phyloP scores from a whole-genome alignment of 2,329 filamentous ascomycete species.

The Apiospora hydei region DNA sequence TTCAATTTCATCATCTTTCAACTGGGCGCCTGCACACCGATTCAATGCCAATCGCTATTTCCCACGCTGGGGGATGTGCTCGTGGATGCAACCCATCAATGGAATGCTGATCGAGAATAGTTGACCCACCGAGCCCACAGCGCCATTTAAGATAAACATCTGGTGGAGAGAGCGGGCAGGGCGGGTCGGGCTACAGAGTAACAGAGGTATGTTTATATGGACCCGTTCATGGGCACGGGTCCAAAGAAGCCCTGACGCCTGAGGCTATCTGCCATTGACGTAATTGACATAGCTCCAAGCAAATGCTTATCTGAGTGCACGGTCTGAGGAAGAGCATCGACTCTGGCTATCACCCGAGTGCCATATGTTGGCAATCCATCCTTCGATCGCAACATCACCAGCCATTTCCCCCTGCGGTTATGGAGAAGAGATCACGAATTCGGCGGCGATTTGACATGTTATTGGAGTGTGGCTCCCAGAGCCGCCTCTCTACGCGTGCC shows the following conservation, averaged over 20 bases:
- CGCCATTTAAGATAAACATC: conserved; percentile 13
- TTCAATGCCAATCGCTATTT: conserved; percentile 32
- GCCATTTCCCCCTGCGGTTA: neutral
- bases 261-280: conserved; percentile 12
- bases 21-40: conserved; percentile 22
- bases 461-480: neutral
- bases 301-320: conserved; percentile 11
- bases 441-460: neutral
- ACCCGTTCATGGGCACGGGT: conserved; percentile 1
- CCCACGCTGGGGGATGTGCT: conserved; percentile 25
- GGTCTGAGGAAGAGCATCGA: neutral
- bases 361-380: no score
- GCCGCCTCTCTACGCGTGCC: conserved; percentile 3
- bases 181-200: neutral
- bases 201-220: neutral
- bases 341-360: neutral
- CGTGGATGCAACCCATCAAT: conserved; percentile 18
- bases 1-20: conserved; percentile 22
- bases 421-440: neutral
- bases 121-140: conserved; percentile 9
- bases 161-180: neutral
- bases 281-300: neutral
- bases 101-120: conserved; percentile 13
- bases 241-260: conserved; percentile 1
- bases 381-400: conserved; percentile 1